Base-by-base conservation (phyloP, 108 stramenopile species). In the Fistulifera solaris region DNA sequence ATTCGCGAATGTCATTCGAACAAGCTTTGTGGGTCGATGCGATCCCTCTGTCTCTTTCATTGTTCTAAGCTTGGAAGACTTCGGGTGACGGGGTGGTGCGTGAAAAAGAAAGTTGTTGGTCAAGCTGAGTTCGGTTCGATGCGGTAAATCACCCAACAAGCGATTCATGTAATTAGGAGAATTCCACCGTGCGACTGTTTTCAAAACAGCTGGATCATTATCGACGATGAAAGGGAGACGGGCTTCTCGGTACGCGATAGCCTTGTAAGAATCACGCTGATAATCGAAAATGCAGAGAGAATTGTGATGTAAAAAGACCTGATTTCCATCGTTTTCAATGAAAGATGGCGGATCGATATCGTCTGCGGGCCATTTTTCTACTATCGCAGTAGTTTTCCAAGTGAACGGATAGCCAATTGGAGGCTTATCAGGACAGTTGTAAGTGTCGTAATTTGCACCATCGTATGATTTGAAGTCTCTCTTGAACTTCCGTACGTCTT, bases 221-320 rank as follows among this genome's bases (percentile, higher is more conserved):
- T 81, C 70, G 15, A 97, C 68, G 17, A 98, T 72, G 73, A 97
- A 99, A n/a, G 98, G 97, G 22, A 96, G 67, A 70, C 98, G 96
- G 12, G 75, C 77, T 10, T 79, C 59, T 19, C 96, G 78, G 68
- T 97, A 99, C 16, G 58, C 64, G 24, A 77, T 66, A 1, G 89
- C 91, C 72, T 96, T 92, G 49, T 58, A 62, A 16, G 81, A 62
- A 45, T 96, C 89, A 2, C 71, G 84, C 25, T 66, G 41, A 59
- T 92, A 81, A 53, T 94, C 93, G 58, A 94, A 94, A 52, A 83
- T 59, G 52, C 93, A 94, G n/a, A 89, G 13, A 10, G 79, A 83
- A 48, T 87, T 81, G 53, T 86, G 76, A 39, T 86, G 48, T 8
- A 35, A 0, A 23, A 19, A 50, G 18, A 35, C 6, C 8, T 35